phyloP scores from a whole-genome alignment of 78 protist species.

The Dictyostelium purpureum region DNA sequence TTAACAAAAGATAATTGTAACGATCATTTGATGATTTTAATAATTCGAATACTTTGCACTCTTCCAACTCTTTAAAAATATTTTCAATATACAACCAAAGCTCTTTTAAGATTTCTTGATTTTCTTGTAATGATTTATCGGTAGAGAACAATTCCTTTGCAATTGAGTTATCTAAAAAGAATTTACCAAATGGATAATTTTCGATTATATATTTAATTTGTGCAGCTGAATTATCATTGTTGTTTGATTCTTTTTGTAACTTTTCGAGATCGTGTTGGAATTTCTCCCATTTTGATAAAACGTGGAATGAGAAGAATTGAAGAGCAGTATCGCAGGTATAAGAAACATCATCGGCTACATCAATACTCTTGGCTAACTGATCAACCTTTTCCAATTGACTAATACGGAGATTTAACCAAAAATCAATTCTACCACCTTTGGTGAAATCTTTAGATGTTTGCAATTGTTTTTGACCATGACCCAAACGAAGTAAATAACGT shows the following conservation, averaged over 20 bases:
- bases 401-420: slow-evolving; percentile 90
- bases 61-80: slow-evolving; percentile 88
- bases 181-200: slow-evolving; percentile 20
- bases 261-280: slow-evolving; percentile 6
- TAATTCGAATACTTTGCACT: slow-evolving; percentile 93
- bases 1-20: slow-evolving; percentile 90
- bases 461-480: slow-evolving; percentile 95
- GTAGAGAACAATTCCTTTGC: neutral
- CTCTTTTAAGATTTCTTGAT: neutral
- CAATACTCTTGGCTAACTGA: slow-evolving; percentile 81
- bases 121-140: neutral
- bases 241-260: neutral
- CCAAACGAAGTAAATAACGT: slow-evolving; percentile 96
- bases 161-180: neutral
- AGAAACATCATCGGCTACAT: slow-evolving; percentile 67
- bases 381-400: slow-evolving; percentile 38
- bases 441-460: slow-evolving; percentile 83
- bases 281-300: slow-evolving; percentile 76
- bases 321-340: slow-evolving; percentile 95
- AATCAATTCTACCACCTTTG: slow-evolving; percentile 93
- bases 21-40: slow-evolving; percentile 91
- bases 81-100: slow-evolving; percentile 74
- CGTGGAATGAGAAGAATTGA: slow-evolving; percentile 85
- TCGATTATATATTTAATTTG: neutral
- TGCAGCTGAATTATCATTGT: neutral